These are phyloP conservation scores for Colletotrichum cordylinicola DNA, from an alignment of 2,329 filamentous ascomycete species.

Conservation along the genomic window DNA sequence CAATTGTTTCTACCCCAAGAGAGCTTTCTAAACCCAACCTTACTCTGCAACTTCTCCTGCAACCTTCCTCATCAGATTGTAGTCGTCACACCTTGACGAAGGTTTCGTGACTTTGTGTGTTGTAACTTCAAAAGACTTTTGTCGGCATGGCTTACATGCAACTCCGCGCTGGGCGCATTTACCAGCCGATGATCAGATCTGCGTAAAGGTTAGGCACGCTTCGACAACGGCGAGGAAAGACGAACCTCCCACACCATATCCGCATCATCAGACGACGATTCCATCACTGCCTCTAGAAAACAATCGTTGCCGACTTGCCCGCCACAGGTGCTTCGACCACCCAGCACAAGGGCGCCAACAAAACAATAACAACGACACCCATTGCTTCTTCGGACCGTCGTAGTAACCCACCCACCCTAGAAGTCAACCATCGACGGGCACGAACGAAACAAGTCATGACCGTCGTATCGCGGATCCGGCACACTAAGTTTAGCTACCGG, in stretches of 20 bases:
- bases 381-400: background rate
- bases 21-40: background rate
- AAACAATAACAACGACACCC: background rate
- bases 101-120: background rate
- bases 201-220: background rate
- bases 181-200: background rate
- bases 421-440: background rate
- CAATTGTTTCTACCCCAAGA: background rate
- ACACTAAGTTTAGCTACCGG: background rate
- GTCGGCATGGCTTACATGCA: background rate
- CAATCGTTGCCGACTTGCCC: background rate
- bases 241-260: background rate
- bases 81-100: background rate
- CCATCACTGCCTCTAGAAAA: background rate
- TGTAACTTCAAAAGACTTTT: background rate
- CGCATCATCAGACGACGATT: background rate
- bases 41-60: background rate
- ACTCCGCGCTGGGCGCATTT: background rate
- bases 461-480: background rate
- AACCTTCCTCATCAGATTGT: background rate
- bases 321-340: background rate
- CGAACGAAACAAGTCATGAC: background rate
- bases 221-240: background rate
- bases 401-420: background rate
- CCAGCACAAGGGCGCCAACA: background rate